Conservation (phyloP, 2,329 filamentous ascomycete species). For the Magnaporthiopsis rhizophila region DNA sequence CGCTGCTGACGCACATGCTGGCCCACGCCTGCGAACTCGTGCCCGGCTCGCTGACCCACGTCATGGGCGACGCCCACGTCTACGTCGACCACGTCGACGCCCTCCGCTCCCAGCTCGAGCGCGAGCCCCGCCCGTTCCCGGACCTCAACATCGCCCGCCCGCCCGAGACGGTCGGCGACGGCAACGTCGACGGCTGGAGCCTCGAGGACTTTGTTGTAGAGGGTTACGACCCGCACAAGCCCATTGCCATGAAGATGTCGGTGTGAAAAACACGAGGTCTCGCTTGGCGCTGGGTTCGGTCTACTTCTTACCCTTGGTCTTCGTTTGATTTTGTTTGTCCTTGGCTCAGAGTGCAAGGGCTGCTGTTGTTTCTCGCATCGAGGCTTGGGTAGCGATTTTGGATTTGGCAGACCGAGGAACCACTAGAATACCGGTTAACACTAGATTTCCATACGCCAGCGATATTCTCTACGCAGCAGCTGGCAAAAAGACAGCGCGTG, state of each 20-base stretch:
- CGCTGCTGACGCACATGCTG: conserved; percentile 89
- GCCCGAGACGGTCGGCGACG: conserved; percentile 55
- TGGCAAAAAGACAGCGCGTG: background rate
- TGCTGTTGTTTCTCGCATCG: background rate
- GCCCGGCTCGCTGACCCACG: conserved; percentile 83
- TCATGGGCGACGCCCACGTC: conserved; percentile 97
- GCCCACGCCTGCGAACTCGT: conserved; percentile 78
- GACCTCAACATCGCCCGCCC: conserved; percentile 59
- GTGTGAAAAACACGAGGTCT: conserved; percentile 40
- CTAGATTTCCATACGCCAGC: background rate
- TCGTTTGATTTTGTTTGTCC: background rate
- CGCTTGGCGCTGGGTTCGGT: background rate
- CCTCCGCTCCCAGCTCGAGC: conserved; percentile 67
- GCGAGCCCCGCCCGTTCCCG: conserved; percentile 77
- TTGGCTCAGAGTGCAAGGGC: too few relatives aligned
- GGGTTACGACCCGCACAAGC: conserved; percentile 85
- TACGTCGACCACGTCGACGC: conserved; percentile 91
- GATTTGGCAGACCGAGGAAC: background rate
- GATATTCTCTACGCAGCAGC: background rate
- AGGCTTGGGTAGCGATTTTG: background rate
- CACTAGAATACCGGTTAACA: background rate
- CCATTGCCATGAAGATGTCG: conserved; percentile 98
- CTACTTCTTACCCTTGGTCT: background rate
- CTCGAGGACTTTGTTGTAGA: conserved; percentile 79
- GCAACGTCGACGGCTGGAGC: conserved; percentile 84